Evolutionary conservation across 2,329 filamentous ascomycete genomes (phyloP).

Genomic region (Cordyceps pruinosa): DNA sequence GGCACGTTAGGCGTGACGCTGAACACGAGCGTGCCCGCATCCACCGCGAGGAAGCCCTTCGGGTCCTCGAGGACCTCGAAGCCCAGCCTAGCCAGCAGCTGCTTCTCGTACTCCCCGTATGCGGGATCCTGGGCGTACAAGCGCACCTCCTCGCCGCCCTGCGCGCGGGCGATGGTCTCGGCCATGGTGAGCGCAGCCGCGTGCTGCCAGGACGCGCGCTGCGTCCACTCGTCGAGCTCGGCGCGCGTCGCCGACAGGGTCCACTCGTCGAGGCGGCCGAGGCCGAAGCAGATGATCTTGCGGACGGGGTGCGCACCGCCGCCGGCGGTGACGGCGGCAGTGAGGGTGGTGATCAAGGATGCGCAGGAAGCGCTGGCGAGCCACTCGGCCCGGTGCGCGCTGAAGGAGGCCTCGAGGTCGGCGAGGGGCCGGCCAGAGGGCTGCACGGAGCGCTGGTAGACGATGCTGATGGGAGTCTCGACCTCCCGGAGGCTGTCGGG

Average conservation of each 20-base stretch:
- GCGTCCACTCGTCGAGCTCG: background rate
- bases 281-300: conserved; percentile 6
- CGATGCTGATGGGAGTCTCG: background rate
- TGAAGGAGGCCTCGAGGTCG: background rate
- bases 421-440: background rate
- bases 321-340: background rate
- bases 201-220: conserved; percentile 10
- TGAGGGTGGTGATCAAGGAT: background rate
- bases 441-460: background rate
- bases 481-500: background rate
- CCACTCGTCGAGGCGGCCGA: conserved; percentile 1
- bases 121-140: conserved; percentile 15
- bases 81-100: background rate
- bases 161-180: background rate
- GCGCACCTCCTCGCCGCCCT: background rate
- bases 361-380: background rate
- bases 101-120: conserved; percentile 8
- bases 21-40: conserved; percentile 17
- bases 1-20: conserved; percentile 14
- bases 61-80: conserved; percentile 14
- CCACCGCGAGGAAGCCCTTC: conserved; percentile 16
- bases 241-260: background rate
- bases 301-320: background rate
- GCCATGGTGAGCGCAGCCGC: conserved; percentile 19
- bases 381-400: background rate